Conservation (phyloP, 805 yeast species). For the Candida ipomoeae region DNA sequence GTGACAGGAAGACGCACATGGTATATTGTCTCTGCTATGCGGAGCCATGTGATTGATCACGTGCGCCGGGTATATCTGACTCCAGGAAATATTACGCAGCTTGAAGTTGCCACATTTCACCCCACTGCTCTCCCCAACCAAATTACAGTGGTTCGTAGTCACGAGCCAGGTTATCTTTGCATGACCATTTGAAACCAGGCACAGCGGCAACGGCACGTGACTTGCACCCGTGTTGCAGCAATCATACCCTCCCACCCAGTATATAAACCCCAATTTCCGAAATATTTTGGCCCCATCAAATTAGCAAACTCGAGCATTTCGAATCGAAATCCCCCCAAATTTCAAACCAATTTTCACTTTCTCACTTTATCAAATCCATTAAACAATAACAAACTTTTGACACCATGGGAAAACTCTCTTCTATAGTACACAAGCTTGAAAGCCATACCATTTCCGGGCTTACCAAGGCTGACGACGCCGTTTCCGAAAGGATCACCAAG, state of each 20-base stretch:
- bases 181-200: neutral
- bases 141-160: no score
- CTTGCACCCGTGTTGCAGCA: conserved; percentile 2
- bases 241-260: neutral
- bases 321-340: neutral
- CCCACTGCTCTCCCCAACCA: no score
- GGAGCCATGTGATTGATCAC: no score
- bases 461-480: conserved; percentile 29
- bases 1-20: no score
- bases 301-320: neutral
- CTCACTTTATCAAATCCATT: neutral
- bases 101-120: no score
- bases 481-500: conserved; percentile 33
- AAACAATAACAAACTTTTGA: neutral
- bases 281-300: neutral
- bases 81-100: no score
- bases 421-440: conserved; percentile 22
- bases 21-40: no score
- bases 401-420: conserved; percentile 2
- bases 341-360: neutral
- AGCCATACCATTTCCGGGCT: conserved; percentile 20
- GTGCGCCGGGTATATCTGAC: no score
- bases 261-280: neutral
- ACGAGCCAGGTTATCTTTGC: no score
- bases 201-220: neutral